Base-by-base conservation (phyloP, 1,284 basidiomycete genomes). In the Sanghuangporus weigelae region DNA sequence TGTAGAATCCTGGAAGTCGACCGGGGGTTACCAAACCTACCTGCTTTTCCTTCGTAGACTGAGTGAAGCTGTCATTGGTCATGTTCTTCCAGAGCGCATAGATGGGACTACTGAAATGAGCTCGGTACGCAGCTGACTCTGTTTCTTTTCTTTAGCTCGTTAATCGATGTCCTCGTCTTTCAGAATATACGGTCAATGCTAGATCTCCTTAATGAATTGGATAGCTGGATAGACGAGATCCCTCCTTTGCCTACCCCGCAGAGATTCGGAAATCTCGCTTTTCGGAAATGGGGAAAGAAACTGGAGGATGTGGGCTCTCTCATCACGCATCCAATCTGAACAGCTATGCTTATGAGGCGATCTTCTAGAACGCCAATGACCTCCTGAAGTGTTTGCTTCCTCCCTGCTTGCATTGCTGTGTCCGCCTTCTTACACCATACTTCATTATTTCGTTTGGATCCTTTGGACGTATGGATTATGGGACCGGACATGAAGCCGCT, bases 231-330 rank as follows among this genome's bases (percentile, higher is more conserved):
- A 11, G 84, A 90, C 55, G 87, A 90, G 39, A 92, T 95, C 11
- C 93, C 93, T 3, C 87, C 90, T 0, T 81, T 85, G 3, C 76
- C 84, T n/a, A 86, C 87, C 6, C 88, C 92, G 1, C 97, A 98
- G 71, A 83, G 97, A 1, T 99, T 96, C 70, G 97, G 96, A 2
- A 98, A 99, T 74, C 83, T 95, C 7, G 90, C 94, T 0, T 99
- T 99, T 72, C 81, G 96, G 59, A 84, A 84, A 7, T 99, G 96
- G 90, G 92, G 93, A 0, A 79, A 81, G 63, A 82, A 89, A 38
- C 80, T 98, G 31, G 85, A 92, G 74, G 81, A 92, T 80, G 95
- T 92, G 68, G 42, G 61, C 57, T 35, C 26, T 48, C 80, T 72
- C 19, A 56, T 57, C 46, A 35, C 23, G 39, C 55, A 44, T 42